Base-by-base conservation (phyloP, 2,329 filamentous ascomycete genomes). In the Fusarium sp. region DNA sequence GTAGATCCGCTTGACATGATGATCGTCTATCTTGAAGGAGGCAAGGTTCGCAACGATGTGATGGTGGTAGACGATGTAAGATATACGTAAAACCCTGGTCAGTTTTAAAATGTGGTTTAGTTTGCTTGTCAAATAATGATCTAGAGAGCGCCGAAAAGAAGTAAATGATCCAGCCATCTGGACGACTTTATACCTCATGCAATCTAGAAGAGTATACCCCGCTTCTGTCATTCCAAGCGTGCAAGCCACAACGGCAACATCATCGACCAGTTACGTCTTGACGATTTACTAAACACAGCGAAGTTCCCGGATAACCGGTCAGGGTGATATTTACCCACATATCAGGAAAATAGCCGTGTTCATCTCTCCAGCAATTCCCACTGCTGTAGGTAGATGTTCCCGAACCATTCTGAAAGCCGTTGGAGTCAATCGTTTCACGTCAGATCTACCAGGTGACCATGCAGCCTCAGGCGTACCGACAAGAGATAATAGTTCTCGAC, bases 1-100 rank as follows among this genome's bases (percentile, higher is more conserved):
- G n/a, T 5, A 17, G 41, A 11, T 3, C 6, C 14, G 6, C n/a
- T 11, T 7, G 41, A 8, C 41, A 42, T 22, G 3, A 2, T 6
- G 3, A 42, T 7, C 7, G 4, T 22, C 7, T 5, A 22, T 7
- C 14, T 17, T 22, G 41, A 42, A 22, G 9, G 7, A 42, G 3
- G 4, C 5, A 14, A 17, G n/a, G n/a, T 10, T 6, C 11, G 8
- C 3, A 22, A 14, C 22, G 11, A 4, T 11, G 5, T 22, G 3
- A 22, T 17, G 1, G 14, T 6, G 7, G 9, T 4, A 3, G 6
- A 8, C 22, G 12, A 8, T 6, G 12, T 1, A n/a, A 20, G 38
- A 13, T 1, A 14, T 41, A 41, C 2, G 20, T 8, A 12, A n/a
- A 3, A 14, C 7, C 1, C 2, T 5, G 38, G 17, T n/a, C 25